Evolutionary conservation across 768 basidiomycete genomes (phyloP).

Genomic region (Naganishia vaughanmartiniae): DNA sequence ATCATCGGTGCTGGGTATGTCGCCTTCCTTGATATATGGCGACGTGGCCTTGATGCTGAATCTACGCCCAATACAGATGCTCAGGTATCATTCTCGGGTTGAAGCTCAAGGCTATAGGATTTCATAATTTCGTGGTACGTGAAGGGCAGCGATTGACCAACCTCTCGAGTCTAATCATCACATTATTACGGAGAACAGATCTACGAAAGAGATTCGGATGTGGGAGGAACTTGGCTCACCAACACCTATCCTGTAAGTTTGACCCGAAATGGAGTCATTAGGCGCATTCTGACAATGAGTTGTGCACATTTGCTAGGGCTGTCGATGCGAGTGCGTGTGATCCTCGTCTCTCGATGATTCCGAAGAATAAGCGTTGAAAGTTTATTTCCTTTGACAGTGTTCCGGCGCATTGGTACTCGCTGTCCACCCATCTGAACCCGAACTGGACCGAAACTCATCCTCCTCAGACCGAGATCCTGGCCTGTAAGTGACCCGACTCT

Average conservation of each 20-base stretch:
- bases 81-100: slow-evolving; percentile 33
- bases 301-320: slow-evolving; percentile 28
- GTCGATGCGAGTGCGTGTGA: slow-evolving; percentile 40
- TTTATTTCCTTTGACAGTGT: slow-evolving; percentile 20
- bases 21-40: neutral
- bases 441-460: slow-evolving; percentile 35
- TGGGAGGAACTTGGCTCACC: slow-evolving; percentile 35
- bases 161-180: neutral
- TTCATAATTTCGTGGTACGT: slow-evolving; percentile 35
- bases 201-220: slow-evolving; percentile 35
- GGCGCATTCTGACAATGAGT: neutral
- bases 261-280: slow-evolving; percentile 20
- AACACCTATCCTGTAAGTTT: slow-evolving; percentile 28
- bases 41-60: neutral
- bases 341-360: neutral
- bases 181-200: slow-evolving; percentile 27
- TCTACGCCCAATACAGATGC: slow-evolving; percentile 21
- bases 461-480: slow-evolving; percentile 34
- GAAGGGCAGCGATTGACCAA: neutral
- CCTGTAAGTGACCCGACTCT: slow-evolving; percentile 24
- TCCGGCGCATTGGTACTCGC: slow-evolving; percentile 32
- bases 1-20: slow-evolving; percentile 39
- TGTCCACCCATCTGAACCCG: slow-evolving; percentile 34
- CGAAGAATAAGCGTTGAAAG: neutral
- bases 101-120: slow-evolving; percentile 31